Base-by-base conservation (phyloP, 805 yeast species). In the Scheffersomyces amazonensis region DNA sequence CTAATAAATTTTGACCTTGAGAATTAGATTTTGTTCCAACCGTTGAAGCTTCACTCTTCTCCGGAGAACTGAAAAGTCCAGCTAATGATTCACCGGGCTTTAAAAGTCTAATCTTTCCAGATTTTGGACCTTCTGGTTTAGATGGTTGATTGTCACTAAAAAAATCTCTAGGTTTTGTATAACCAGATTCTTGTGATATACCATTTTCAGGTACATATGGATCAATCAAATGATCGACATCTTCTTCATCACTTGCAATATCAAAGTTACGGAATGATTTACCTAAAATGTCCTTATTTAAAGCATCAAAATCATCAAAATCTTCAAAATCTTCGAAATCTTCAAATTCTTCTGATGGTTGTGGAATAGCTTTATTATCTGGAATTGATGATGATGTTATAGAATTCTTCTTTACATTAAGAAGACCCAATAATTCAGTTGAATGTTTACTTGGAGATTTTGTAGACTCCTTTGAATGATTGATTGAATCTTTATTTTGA, bases 221-320 rank as follows among this genome's bases (percentile, higher is more conserved):
- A 28, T 34, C 43, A 12, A 34, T 27, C 16, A 38, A 37, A 36
- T 41, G 35, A 20, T 40, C 47, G 10, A 44, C 54, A 27, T 52
- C 61, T 31, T 64, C 71, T 32, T 67, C 71, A 38, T 66, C 71
- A 33, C 64, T 56, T 8, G 55, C 69, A 29, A 58, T 50, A 34
- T 62, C 68, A 42, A 64, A 55, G 25, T 52, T 53, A 30, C 50
- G 43, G 44, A 25, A 37, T 39, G 50, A 41, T 50, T 34, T 43
- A 17, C 34, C 39, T 20, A 42, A 33, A 17, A 46, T 39, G 34
- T 42, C 40, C 36, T 42, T 35, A n/a, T 32, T 39, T 15, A 36
- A 31, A 3, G 52, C 57, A 20, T 54, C 58, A 28, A 53, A 58
- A 31, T 61, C 61, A 21, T 62, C 66, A 35, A 56, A 58, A 35